These are phyloP conservation scores for Bassia scoparia DNA, from an alignment of 148 eudicot genomes.

Conservation along the genomic window DNA sequence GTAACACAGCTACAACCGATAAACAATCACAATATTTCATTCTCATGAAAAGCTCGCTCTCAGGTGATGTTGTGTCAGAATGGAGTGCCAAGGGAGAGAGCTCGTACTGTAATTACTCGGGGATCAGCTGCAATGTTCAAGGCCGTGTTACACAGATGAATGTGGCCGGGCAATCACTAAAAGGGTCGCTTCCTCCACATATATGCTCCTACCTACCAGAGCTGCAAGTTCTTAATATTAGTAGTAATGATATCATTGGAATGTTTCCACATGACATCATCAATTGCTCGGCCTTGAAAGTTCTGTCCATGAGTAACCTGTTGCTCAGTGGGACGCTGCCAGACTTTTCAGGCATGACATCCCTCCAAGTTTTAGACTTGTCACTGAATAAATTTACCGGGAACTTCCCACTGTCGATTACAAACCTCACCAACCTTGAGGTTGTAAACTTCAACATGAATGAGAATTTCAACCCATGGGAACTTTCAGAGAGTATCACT, in stretches of 20 bases:
- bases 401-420: slow-evolving; percentile 63
- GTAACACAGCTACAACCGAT: slow-evolving; percentile 25
- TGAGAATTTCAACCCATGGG: slow-evolving; percentile 44
- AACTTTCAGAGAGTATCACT: slow-evolving; percentile 51
- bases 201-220: slow-evolving; percentile 65
- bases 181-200: slow-evolving; percentile 58
- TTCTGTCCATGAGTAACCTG: slow-evolving; percentile 43
- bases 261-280: slow-evolving; percentile 51
- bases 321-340: slow-evolving; percentile 51
- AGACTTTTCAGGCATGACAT: slow-evolving; percentile 49
- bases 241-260: slow-evolving; percentile 46
- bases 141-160: slow-evolving; percentile 46
- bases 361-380: slow-evolving; percentile 52
- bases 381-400: slow-evolving; percentile 54
- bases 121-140: slow-evolving; percentile 51
- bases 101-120: slow-evolving; percentile 49
- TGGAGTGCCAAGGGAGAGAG: slow-evolving; percentile 40
- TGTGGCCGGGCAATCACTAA: slow-evolving; percentile 48
- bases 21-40: slow-evolving; percentile 55
- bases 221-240: slow-evolving; percentile 47
- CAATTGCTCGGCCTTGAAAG: slow-evolving; percentile 58
- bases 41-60: slow-evolving; percentile 52
- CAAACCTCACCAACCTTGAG: slow-evolving; percentile 57
- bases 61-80: slow-evolving; percentile 39
- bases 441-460: slow-evolving; percentile 61